Conservation (phyloP, 768 basidiomycete genomes). For the Rhodotorula graminis region DNA sequence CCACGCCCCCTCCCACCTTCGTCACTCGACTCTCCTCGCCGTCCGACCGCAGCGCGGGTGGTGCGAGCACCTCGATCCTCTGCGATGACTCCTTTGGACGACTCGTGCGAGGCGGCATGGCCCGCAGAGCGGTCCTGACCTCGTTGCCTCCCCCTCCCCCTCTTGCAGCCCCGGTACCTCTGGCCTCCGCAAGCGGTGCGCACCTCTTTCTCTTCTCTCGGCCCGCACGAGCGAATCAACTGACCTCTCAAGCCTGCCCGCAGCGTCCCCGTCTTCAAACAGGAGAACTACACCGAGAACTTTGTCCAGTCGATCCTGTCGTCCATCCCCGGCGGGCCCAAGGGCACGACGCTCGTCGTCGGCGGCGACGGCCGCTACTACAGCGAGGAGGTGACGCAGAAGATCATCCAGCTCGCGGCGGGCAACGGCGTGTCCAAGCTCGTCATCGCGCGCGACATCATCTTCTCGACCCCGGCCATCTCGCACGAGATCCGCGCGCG, state of each 20-base stretch:
- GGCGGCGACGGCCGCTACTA: slow-evolving; percentile 97
- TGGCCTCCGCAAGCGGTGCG: slow-evolving; percentile 87
- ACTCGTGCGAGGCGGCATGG: neutral
- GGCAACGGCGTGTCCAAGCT: slow-evolving; percentile 88
- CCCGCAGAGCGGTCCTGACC: neutral
- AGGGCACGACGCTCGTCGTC: slow-evolving; percentile 64
- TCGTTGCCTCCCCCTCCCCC: no score
- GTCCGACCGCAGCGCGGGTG: neutral
- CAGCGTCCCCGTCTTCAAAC: slow-evolving; percentile 97
- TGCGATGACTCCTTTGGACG: neutral
- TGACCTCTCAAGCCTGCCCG: neutral
- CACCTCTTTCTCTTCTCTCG: neutral
- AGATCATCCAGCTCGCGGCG: slow-evolving; percentile 86
- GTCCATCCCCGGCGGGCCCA: slow-evolving; percentile 70
- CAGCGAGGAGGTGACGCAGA: slow-evolving; percentile 70
- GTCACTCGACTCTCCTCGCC: neutral
- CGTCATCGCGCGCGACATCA: slow-evolving; percentile 83
- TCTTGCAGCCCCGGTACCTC: slow-evolving; percentile 95
- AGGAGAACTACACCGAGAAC: slow-evolving; percentile 99
- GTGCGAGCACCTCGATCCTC: neutral
- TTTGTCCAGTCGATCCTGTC: slow-evolving; percentile 91
- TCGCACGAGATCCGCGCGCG: slow-evolving; percentile 93
- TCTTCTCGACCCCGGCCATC: slow-evolving; percentile 94
- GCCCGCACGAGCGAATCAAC: neutral
- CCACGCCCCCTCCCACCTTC: neutral